Base-by-base conservation (phyloP, 192 early-diverging fungal genomes). In the Coemansia sp. region DNA sequence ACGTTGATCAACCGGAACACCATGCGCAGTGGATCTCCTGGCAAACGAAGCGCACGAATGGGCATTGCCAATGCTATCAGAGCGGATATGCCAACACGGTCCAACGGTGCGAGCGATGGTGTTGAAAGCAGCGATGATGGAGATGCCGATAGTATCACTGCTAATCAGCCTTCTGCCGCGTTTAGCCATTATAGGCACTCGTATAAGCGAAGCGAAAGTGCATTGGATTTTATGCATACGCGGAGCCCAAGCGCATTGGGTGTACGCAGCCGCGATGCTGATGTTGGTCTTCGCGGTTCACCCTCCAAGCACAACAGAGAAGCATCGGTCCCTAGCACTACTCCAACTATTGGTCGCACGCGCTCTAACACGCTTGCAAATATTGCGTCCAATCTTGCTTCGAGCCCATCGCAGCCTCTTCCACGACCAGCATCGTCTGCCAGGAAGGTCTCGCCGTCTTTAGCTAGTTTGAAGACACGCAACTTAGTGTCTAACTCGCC, bases 1-100 rank as follows among this genome's bases (percentile, higher is more conserved):
- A 82, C 80, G 49, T 68, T 82, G 41, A 82, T 82, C 32, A 82
- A 55, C 59, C 74, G 80, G 45, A 82, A 77, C 43, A 77, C 80
- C 7, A 68, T 82, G 71, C 74, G 79, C 41, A 54, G 56, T 18
- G 72, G 64, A 1, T 70, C 65, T 32, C 67, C 74, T 9, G 69
- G 68, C 60, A 82, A 77, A 67, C 71, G 74, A 0, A 21, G 57
- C 8, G 55, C 71, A 4, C 74, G 71, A 16, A 42, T 66, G 5
- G 71, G 68, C 12, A 74, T 77, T 66, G 37, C 66, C 13, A 60
- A 62, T 41, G 72, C 72, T 4, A 65, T 77, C 58, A 71, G 80
- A 7, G 63, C 80, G 9, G 69, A 71, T 3, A 72, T 74, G 13
- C 79, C 79, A 4, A 66, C 69, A 5, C 66, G 62, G 47, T 51